These are phyloP conservation scores for Decorospora gaudefroyi DNA, from an alignment of 2,329 filamentous ascomycete species.

Conservation along the genomic window DNA sequence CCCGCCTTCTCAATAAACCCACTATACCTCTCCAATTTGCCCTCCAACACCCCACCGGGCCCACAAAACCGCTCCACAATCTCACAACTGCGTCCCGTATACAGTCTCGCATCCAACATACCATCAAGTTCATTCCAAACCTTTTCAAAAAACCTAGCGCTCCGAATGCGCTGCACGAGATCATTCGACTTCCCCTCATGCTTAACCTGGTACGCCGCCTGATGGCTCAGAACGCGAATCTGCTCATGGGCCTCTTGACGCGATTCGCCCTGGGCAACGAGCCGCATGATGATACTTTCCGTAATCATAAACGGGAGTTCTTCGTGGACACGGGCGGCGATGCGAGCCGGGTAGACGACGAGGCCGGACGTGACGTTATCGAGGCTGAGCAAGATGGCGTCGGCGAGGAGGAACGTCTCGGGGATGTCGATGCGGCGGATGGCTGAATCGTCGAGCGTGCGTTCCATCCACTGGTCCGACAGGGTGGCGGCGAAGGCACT, in stretches of 20 bases:
- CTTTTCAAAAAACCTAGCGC: constrained; percentile 71
- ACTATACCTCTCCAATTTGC: constrained; percentile 57
- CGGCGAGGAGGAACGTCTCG: constrained; percentile 55
- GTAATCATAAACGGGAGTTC: constrained; percentile 89
- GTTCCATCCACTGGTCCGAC: constrained; percentile 76
- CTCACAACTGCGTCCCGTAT: constrained; percentile 58
- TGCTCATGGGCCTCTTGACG: constrained; percentile 85
- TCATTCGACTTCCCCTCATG: constrained; percentile 77
- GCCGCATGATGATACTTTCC: constrained; percentile 63
- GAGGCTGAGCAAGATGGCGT: constrained; percentile 66
- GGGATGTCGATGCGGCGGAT: constrained; percentile 63
- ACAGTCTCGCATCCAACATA: constrained; percentile 67
- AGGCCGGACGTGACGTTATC: constrained; percentile 74
- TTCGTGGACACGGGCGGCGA: constrained; percentile 67
- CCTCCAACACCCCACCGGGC: constrained; percentile 20
- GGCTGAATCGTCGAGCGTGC: constrained; percentile 76
- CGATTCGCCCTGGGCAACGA: constrained; percentile 70
- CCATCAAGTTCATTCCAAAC: constrained; percentile 70
- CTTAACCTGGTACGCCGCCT: constrained; percentile 73
- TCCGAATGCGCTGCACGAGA: constrained; percentile 75
- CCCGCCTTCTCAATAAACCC: constrained; percentile 50
- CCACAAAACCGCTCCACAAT: constrained; percentile 35
- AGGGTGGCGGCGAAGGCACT: constrained; percentile 65
- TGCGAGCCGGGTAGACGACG: constrained; percentile 74
- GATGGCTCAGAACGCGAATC: constrained; percentile 77